Evolutionary conservation across 192 early-diverging fungal species (phyloP).

Genomic region (Podila epigama): DNA sequence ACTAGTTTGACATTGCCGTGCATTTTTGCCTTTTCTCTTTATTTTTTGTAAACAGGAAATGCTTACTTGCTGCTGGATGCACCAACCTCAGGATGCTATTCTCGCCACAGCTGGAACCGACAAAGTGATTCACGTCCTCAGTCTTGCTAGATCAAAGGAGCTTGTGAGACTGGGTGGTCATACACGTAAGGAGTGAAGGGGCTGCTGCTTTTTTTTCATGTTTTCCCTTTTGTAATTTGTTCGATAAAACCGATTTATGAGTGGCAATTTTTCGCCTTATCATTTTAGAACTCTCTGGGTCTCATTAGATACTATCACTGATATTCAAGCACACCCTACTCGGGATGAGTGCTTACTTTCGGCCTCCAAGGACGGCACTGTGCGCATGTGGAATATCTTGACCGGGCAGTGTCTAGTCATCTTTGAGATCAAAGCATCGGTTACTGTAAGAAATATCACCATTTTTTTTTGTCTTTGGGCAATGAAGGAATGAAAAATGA

Average conservation of each 20-base stretch:
- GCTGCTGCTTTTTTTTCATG: too few species aligned
- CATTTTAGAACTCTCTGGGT: not conserved
- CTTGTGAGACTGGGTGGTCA: conserved; percentile 68
- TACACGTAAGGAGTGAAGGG: conserved; percentile 52
- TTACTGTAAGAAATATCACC: conserved; percentile 52
- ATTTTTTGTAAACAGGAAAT: conserved; percentile 43
- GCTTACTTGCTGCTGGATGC: conserved; percentile 78
- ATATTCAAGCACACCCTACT: conserved; percentile 76
- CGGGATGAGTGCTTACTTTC: conserved; percentile 73
- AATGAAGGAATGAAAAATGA: not conserved
- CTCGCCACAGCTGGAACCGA: conserved; percentile 74
- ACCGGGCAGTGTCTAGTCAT: conserved; percentile 65
- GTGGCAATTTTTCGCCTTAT: not conserved
- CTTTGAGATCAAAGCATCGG: conserved; percentile 66
- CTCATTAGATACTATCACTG: conserved; percentile 61
- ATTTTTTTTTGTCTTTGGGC: not conserved
- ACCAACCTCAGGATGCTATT: conserved; percentile 69
- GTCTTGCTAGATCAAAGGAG: conserved; percentile 76
- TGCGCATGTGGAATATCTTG: conserved; percentile 81
- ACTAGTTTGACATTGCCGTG: not conserved
- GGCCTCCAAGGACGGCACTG: conserved; percentile 72
- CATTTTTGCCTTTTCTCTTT: not conserved
- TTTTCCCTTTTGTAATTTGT: too few species aligned
- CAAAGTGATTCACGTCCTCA: conserved; percentile 71
- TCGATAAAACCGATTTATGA: not conserved